Percentiles rank a stretch among this genome's conserved stretches.
These are phyloP conservation scores for Metschnikowia hibisci DNA, from an alignment of 805 yeast species.

Conservation along the genomic window DNA sequence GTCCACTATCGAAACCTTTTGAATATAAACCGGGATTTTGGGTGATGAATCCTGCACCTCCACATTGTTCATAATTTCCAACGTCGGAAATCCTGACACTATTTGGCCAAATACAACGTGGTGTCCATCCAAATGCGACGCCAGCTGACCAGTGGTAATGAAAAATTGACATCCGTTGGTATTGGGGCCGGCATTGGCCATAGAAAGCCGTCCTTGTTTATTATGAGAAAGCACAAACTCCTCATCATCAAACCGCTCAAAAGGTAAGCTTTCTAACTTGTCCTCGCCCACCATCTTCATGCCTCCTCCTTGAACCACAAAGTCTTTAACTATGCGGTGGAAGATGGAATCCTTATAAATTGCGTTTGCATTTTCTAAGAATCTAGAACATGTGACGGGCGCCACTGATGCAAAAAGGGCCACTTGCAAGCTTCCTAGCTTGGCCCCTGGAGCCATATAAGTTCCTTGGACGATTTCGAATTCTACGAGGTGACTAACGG, in stretches of 20 bases:
- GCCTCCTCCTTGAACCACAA: constrained; percentile 41
- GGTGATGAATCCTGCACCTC: constrained; percentile 9
- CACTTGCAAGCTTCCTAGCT: constrained; percentile 38
- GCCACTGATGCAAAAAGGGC: constrained; percentile 18
- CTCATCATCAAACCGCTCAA: constrained; percentile 27
- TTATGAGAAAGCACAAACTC: constrained; percentile 24
- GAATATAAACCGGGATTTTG: constrained; percentile 7
- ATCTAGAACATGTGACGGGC: constrained; percentile 32
- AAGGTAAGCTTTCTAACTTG: constrained; percentile 22
- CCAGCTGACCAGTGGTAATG: constrained; percentile 18
- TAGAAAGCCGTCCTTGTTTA: constrained; percentile 30
- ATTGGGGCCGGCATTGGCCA: constrained; percentile 25
- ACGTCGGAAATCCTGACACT: constrained; percentile 20
- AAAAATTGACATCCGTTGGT: constrained; percentile 26
- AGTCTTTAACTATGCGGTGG: constrained; percentile 35
- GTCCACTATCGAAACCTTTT: constrained; percentile 4
- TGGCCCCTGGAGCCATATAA: constrained; percentile 11
- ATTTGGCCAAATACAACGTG: constrained; percentile 30
- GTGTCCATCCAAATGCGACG: constrained; percentile 19
- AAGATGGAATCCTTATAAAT: constrained; percentile 22
- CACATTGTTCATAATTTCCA: constrained; percentile 12
- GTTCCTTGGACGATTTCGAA: constrained; percentile 36
- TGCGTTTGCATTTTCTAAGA: constrained; percentile 27
- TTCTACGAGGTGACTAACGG: constrained; percentile 43
- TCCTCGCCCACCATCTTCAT: constrained; percentile 12